Conservation (phyloP, 257 asterid genomes). For the Linaria vulgaris region DNA sequence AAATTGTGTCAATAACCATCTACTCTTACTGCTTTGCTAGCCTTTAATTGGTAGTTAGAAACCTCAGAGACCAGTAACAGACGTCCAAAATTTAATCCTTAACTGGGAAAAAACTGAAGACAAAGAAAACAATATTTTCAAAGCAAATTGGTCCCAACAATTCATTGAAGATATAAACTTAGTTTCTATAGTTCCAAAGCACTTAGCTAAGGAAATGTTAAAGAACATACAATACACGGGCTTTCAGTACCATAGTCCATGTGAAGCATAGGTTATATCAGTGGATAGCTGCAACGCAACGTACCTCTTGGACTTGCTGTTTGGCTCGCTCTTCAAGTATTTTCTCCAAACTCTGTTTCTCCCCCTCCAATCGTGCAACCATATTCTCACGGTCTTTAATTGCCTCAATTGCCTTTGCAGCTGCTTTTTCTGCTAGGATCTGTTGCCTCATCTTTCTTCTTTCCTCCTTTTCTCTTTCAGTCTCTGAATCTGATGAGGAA, state of each 20-base stretch:
- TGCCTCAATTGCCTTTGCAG: slow-evolving; percentile 80
- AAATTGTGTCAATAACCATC: neutral
- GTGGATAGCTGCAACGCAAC: slow-evolving; percentile 15
- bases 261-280: neutral
- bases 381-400: slow-evolving; percentile 84
- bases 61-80: slow-evolving; percentile 4
- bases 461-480: slow-evolving; percentile 85
- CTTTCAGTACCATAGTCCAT: slow-evolving; percentile 18
- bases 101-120: neutral
- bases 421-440: slow-evolving; percentile 88
- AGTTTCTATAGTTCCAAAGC: neutral
- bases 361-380: slow-evolving; percentile 94
- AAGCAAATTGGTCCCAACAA: neutral
- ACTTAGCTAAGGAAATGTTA: slow-evolving; percentile 22
- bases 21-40: neutral
- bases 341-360: slow-evolving; percentile 93
- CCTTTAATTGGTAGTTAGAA: neutral
- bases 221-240: slow-evolving; percentile 12
- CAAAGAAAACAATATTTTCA: neutral
- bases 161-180: neutral
- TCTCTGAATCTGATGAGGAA: slow-evolving; percentile 84
- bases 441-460: slow-evolving; percentile 83
- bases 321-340: slow-evolving; percentile 87
- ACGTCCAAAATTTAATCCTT: neutral
- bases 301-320: slow-evolving; percentile 90